Evolutionary conservation across 306 rosid genomes (phyloP).

Genomic region (Potentilla sterilis): DNA sequence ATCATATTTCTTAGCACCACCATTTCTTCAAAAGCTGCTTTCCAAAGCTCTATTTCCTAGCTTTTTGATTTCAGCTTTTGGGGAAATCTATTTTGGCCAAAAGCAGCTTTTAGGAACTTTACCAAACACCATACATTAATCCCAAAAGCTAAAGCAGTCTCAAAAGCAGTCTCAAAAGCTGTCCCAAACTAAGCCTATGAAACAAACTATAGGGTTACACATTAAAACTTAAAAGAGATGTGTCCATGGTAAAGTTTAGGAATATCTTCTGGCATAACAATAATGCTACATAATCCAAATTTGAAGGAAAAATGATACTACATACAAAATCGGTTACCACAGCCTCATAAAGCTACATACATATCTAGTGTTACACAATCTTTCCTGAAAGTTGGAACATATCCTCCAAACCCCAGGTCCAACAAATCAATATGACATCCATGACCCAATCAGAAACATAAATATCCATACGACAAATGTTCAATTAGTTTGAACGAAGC

Average conservation of each 20-base stretch:
- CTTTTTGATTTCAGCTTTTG: no score
- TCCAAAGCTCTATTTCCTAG: no score
- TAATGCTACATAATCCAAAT: not conserved
- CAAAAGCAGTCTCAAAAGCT: no score
- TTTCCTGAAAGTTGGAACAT: constrained; percentile 3
- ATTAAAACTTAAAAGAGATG: no score
- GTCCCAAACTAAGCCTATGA: no score
- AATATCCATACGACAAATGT: not conserved
- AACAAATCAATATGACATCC: not conserved
- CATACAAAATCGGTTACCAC: not conserved
- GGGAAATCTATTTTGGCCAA: no score
- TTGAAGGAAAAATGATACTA: not conserved
- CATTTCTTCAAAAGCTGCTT: no score
- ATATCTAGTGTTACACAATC: not conserved
- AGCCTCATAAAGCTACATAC: not conserved
- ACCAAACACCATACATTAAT: no score
- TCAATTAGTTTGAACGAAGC: not conserved
- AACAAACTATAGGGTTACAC: no score
- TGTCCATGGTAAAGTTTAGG: not conserved
- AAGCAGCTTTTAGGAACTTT: no score
- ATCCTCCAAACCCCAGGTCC: not conserved
- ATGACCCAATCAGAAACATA: not conserved
- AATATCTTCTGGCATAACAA: not conserved
- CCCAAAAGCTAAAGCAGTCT: no score
- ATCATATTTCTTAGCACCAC: no score